Evolutionary conservation across 1,139 yeast species (phyloP).

Genomic region (Suhomyces coccinellae): DNA sequence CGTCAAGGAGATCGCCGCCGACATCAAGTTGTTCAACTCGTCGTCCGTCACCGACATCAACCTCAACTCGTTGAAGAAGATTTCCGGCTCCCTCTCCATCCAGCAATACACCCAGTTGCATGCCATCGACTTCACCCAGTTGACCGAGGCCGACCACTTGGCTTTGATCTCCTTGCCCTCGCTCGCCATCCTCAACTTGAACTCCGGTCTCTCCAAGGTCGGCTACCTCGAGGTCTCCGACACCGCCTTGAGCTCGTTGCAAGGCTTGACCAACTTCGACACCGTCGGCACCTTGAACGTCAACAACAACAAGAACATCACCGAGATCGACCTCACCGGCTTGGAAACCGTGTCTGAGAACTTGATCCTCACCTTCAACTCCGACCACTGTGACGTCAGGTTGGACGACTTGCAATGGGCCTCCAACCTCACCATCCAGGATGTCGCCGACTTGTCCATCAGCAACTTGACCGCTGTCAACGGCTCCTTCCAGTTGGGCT

Average conservation of each 20-base stretch:
- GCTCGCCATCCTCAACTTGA: conserved; percentile 39
- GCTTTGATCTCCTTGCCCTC: conserved; percentile 47
- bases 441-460: conserved; percentile 34
- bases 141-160: conserved; percentile 33
- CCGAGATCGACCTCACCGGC: conserved; percentile 36
- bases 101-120: conserved; percentile 45
- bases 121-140: conserved; percentile 37
- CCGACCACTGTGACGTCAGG: conserved; percentile 41
- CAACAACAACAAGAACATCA: conserved; percentile 48
- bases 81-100: conserved; percentile 39
- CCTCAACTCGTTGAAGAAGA: conserved; percentile 32
- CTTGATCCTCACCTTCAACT: conserved; percentile 45
- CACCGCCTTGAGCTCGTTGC: conserved; percentile 43
- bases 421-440: conserved; percentile 48
- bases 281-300: conserved; percentile 40
- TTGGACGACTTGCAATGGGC: conserved; percentile 44
- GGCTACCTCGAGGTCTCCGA: conserved; percentile 40
- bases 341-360: conserved; percentile 37
- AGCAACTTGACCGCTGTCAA: conserved; percentile 41
- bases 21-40: conserved; percentile 40
- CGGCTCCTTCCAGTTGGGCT: conserved; percentile 44
- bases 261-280: conserved; percentile 36
- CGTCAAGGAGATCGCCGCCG: conserved; percentile 38
- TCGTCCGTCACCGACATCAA: conserved; percentile 40
- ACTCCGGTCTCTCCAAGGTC: conserved; percentile 39